phyloP scores from a whole-genome alignment of 805 yeast genomes.

The Pichia manshurica region DNA sequence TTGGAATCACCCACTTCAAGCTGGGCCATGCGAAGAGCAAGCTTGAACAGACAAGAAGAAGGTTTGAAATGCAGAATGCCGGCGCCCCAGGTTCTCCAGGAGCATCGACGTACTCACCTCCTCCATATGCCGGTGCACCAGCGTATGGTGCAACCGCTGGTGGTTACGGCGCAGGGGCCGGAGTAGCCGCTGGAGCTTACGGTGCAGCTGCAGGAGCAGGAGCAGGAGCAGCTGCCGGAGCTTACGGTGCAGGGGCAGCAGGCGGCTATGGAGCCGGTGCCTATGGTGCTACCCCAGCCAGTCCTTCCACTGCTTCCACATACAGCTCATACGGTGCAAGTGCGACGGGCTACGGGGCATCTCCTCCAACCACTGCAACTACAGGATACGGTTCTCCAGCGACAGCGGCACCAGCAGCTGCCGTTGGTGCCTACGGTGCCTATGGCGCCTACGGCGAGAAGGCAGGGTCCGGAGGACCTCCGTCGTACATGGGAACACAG shows the following conservation, averaged over 20 bases:
- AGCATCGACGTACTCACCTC: conserved; percentile 13
- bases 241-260: conserved; percentile 15
- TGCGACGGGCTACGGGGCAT: conserved; percentile 11
- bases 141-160: conserved; percentile 25
- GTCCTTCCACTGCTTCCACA: conserved; percentile 31
- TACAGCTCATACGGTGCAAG: conserved; percentile 26
- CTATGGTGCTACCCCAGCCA: conserved; percentile 27
- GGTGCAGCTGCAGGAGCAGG: conserved; percentile 29
- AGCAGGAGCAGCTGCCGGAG: conserved; percentile 22
- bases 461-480: conserved; percentile 33
- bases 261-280: conserved; percentile 33
- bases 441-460: conserved; percentile 27
- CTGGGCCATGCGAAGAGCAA: conserved; percentile 82
- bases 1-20: conserved; percentile 87
- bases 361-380: conserved; percentile 26
- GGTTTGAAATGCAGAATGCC: conserved; percentile 45
- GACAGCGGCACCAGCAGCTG: neutral
- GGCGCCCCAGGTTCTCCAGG: conserved; percentile 28
- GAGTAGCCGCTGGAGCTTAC: conserved; percentile 23
- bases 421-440: conserved; percentile 22
- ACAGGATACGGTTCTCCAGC: conserved; percentile 17
- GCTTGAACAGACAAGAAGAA: conserved; percentile 74
- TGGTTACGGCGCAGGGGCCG: conserved; percentile 6
- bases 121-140: conserved; percentile 27
- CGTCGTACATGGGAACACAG: conserved; percentile 1